These are phyloP conservation scores for Cyclotella baltica DNA, from an alignment of 108 stramenopile species.

Conservation along the genomic window DNA sequence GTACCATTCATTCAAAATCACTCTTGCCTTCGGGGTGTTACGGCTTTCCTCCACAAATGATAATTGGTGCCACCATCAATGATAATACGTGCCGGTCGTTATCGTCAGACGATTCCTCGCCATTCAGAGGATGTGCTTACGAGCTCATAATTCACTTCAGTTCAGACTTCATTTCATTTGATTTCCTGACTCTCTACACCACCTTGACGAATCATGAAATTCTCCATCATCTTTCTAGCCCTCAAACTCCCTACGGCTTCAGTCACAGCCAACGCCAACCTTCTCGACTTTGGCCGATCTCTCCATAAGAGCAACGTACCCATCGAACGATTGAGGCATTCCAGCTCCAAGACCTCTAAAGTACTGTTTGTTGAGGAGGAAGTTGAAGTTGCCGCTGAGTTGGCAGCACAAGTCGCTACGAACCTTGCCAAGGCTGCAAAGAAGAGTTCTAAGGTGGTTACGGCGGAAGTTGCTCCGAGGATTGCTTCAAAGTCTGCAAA, in stretches of 20 bases:
- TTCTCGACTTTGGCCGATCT: constrained; percentile 13
- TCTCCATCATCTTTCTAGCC: background rate
- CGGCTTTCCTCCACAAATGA: constrained; percentile 10
- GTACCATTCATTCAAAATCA: background rate
- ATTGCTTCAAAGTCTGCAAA: background rate
- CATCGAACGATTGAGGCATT: constrained; percentile 3
- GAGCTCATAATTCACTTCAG: background rate
- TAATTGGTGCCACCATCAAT: background rate
- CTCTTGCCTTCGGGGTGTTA: background rate
- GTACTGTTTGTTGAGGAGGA: constrained; percentile 18
- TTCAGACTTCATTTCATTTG: background rate
- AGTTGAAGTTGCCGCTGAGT: constrained; percentile 4
- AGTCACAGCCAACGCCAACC: background rate
- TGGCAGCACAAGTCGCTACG: background rate
- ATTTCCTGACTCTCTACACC: background rate
- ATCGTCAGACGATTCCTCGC: background rate
- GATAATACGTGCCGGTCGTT: background rate
- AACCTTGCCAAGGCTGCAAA: background rate
- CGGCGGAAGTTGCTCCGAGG: no score
- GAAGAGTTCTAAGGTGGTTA: background rate
- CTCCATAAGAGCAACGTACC: background rate
- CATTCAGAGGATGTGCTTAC: background rate
- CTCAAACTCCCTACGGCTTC: constrained; percentile 1
- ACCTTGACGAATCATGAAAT: background rate
- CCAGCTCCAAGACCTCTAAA: constrained; percentile 9